Evolutionary conservation across 2,329 filamentous ascomycete species (phyloP).

Genomic region (Didymella arachidicola): DNA sequence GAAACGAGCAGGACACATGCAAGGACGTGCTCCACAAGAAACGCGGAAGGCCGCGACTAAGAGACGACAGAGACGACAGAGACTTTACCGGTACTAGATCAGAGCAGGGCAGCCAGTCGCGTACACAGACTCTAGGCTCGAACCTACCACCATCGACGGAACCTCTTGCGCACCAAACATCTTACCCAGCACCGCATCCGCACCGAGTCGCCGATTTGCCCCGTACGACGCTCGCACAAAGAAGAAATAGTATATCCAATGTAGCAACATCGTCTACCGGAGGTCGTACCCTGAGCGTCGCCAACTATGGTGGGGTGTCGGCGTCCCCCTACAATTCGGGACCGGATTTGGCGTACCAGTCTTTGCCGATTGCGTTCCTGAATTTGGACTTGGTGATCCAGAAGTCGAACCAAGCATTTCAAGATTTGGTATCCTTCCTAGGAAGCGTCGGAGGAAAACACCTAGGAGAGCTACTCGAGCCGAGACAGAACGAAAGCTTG

Average conservation of each 20-base stretch:
- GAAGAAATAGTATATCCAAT: conserved; percentile 27
- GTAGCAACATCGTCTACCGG: conserved; percentile 25
- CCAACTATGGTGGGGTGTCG: conserved; percentile 29
- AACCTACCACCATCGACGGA: conserved; percentile 31
- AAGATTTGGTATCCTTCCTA: conserved; percentile 52
- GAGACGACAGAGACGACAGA: conserved; percentile 62
- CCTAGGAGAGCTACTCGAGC: conserved; percentile 55
- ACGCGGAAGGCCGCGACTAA: conserved; percentile 76
- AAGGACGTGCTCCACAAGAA: conserved; percentile 89
- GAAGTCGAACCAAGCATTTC: conserved; percentile 56
- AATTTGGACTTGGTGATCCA: conserved; percentile 58
- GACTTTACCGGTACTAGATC: conserved; percentile 38
- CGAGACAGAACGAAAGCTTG: conserved; percentile 53
- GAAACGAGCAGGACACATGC: conserved; percentile 68
- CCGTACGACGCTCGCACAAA: conserved; percentile 31
- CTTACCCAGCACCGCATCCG: conserved; percentile 31
- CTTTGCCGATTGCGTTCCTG: conserved; percentile 52
- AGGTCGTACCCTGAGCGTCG: conserved; percentile 25
- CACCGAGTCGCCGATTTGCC: conserved; percentile 37
- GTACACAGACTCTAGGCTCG: conserved; percentile 37
- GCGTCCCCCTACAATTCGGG: conserved; percentile 34
- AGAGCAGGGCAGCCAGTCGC: conserved; percentile 39
- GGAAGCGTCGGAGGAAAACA: conserved; percentile 51
- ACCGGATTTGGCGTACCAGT: conserved; percentile 40
- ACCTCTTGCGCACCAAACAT: conserved; percentile 30